phyloP scores from a whole-genome alignment of 768 basidiomycete genomes.

The Suillus americanus region DNA sequence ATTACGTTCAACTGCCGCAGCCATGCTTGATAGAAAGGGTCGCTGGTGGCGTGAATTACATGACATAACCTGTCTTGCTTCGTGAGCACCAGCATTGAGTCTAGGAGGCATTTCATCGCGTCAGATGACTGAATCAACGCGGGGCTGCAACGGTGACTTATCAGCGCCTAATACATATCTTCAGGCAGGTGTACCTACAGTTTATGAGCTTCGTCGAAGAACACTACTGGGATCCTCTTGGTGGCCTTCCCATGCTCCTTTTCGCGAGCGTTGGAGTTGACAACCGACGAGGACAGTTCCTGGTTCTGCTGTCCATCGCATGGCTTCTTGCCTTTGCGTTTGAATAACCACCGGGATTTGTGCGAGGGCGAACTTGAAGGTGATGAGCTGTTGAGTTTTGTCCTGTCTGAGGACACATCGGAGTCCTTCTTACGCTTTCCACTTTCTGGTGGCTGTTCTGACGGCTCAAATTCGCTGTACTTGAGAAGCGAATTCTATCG shows the following conservation, averaged over 20 bases:
- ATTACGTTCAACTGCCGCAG: slow-evolving; percentile 76
- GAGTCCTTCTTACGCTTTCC: slow-evolving; percentile 26
- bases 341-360: slow-evolving; percentile 29
- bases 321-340: slow-evolving; percentile 21
- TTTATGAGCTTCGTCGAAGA: slow-evolving; percentile 87
- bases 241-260: slow-evolving; percentile 34
- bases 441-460: slow-evolving; percentile 15
- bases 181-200: slow-evolving; percentile 43
- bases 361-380: slow-evolving; percentile 18
- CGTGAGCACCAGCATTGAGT: slow-evolving; percentile 83
- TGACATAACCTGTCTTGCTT: slow-evolving; percentile 87
- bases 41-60: slow-evolving; percentile 79
- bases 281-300: slow-evolving; percentile 29
- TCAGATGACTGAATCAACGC: slow-evolving; percentile 74
- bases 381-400: slow-evolving; percentile 37
- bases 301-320: slow-evolving; percentile 31
- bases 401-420: slow-evolving; percentile 40
- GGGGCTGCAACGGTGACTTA: slow-evolving; percentile 44
- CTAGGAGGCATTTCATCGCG: slow-evolving; percentile 81
- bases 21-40: slow-evolving; percentile 86
- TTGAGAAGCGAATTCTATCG: slow-evolving; percentile 63
- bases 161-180: slow-evolving; percentile 3
- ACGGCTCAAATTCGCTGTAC: slow-evolving; percentile 68
- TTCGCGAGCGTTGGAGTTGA: slow-evolving; percentile 19
- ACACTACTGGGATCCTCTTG: slow-evolving; percentile 79